Evolutionary conservation across 352 stramenopile species (phyloP), one percentile per base, ranked within the genome.

Genomic region (Phytophthora rubi): DNA sequence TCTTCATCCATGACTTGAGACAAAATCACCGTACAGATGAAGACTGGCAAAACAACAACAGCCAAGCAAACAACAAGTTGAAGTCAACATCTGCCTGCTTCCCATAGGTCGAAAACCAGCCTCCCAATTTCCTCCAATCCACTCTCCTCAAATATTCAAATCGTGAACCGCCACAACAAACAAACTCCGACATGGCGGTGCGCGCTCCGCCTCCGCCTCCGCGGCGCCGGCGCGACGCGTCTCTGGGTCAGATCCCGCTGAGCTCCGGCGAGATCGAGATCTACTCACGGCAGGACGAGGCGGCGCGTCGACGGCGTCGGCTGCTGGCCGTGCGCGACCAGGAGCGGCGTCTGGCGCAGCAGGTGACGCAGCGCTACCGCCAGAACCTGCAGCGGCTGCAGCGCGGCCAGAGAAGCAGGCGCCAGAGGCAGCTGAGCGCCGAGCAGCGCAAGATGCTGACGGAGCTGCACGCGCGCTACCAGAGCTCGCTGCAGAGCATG

Each of bases 331-430:
- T 92, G 52, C 85, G 86, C 23, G 76, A 83, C 23, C 72, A 86
- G 21, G 86, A 94, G 65, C 82, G 81, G 26, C 80, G 75, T 42
- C 59, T 89, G 1, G 80, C 86, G 48, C 84, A 90, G 68, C 70
- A 89, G 33, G 82, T 94, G 66, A 94, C 86, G 33, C 73, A 81
- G 62, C 81, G 85, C 5, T 94, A 94, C 64, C 84, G 83, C 44
- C 74, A 87, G 10, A 92, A 93, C 63, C 61, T 93, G 53, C 73
- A 73, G 2, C 68, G 70, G 21, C 62, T 94, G 61, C 86, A 86
- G 57, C 44, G 64, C 21, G 49, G 65, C 13, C 83, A 85, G 58
- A 70, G 76, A 21, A 62, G 65, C 13, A 42, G 57, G n/a, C 62
- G 60, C 4, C 73, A 81, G 13, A 71, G 61, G 2, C 59, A 79